Conservation (phyloP, 345 rosid genomes). For the Streptanthus diversifolius region DNA sequence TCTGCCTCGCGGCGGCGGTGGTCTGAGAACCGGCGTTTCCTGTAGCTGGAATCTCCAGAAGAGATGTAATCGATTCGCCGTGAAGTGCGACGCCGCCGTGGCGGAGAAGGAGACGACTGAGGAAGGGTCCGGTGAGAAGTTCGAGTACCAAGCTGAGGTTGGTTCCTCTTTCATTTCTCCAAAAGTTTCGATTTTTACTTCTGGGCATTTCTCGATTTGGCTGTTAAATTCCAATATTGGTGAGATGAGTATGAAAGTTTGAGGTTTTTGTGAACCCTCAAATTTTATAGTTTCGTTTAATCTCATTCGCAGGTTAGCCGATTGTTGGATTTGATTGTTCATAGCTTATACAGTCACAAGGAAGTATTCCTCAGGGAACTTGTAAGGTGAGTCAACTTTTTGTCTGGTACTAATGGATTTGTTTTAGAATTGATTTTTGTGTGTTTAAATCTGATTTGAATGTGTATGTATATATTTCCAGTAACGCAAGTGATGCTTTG, state of each 20-base stretch:
- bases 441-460: neutral
- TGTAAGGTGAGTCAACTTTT: conserved; percentile 59
- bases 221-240: neutral
- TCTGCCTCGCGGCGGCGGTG: conserved; percentile 41
- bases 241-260: neutral
- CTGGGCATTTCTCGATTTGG: neutral
- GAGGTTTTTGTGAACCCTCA: neutral
- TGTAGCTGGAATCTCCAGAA: conserved; percentile 52
- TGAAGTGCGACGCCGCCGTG: conserved; percentile 72
- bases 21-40: conserved; percentile 43
- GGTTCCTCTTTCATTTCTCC: conserved; percentile 23
- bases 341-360: conserved; percentile 77
- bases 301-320: conserved; percentile 67
- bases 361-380: conserved; percentile 89
- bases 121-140: conserved; percentile 81
- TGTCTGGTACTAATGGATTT: neutral
- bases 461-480: conserved; percentile 35
- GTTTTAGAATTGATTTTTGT: neutral
- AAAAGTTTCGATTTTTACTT: neutral
- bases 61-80: conserved; percentile 46
- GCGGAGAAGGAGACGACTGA: conserved; percentile 81
- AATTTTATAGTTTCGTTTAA: neutral
- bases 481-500: conserved; percentile 98
- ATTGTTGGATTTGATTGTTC: conserved; percentile 80
- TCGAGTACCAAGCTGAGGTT: conserved; percentile 99